Base-by-base conservation (phyloP, 164 flowering plant species). In the Chloranthus sessilifolius region DNA sequence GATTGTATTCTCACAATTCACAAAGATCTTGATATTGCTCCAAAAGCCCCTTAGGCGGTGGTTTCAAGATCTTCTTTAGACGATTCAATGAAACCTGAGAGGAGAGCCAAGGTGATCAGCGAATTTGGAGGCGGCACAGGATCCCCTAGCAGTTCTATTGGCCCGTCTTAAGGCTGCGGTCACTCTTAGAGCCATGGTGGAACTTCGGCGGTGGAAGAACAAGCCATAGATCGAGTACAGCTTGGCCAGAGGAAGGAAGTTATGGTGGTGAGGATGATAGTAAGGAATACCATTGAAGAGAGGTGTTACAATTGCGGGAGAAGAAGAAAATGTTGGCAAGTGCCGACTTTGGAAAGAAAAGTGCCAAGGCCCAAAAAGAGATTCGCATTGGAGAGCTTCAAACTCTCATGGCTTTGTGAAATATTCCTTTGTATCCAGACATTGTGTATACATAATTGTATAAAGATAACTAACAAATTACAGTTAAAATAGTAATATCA, bases 181-280 rank as follows among this genome's bases (percentile, higher is more conserved):
- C 22, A 68, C 83, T 92, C 66, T 29, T 92, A 55, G 99, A 88
- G 66, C 95, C 97, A 27, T 88, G 96, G 95, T 85, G 94, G 96
- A 88, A 92, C 57, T 94, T n/a, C 95, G 4, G 95, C 85, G 3
- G 80, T 82, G n/a, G 97, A 92, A 64, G 94, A 92, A 42, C 96
- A 86, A 67, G 99, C 95, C 7, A 88, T 88, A 85, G 97, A 88
- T 58, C 67, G 99, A 6, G 88, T 92, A 23, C 95, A 88, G 54
- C 70, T 91, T 7, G 84, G 88, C 31, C 99, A 88, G 66, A 79
- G 58, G 53, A 68, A 82, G 36, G 74, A 88, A 24, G 99, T 92
- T 27, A 75, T 69, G 58, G 68, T 92, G 47, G 80, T 88, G 52
- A 84, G 88, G 62, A 39, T 92, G 63, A 77, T 92, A 29, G 83